Conservation (phyloP, 2,329 filamentous ascomycete genomes). For the Fonsecaea multimorphosa region DNA sequence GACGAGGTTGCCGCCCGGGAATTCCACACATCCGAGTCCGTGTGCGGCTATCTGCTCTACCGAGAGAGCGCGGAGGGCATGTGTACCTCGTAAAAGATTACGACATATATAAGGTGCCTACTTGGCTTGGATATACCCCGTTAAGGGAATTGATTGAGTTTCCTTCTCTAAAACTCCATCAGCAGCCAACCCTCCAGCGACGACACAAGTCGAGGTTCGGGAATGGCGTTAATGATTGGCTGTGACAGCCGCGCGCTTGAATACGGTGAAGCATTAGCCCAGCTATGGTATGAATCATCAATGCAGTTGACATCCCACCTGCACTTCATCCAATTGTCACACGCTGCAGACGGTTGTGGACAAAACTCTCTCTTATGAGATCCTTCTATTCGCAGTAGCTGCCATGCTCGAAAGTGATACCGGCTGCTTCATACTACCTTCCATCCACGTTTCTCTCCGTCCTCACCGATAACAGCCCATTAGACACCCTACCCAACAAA, state of each 20-base stretch:
- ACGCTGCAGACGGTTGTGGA: background rate
- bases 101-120: background rate
- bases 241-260: background rate
- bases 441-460: background rate
- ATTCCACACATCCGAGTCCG: background rate
- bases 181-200: background rate
- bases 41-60: background rate
- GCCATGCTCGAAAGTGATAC: conserved; percentile 23
- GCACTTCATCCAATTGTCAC: background rate
- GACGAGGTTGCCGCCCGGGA: background rate
- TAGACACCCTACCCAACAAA: background rate
- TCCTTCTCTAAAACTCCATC: background rate
- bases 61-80: background rate
- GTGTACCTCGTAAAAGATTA: background rate
- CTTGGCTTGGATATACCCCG: background rate
- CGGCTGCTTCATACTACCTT: background rate
- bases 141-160: background rate
- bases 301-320: background rate
- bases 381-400: conserved; percentile 11
- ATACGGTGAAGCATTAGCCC: background rate
- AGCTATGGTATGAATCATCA: background rate
- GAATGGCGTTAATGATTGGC: background rate
- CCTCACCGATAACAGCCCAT: conserved; percentile 18
- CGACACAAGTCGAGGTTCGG: background rate
- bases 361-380: background rate